phyloP scores from a whole-genome alignment of 176 grass and related monocot genomes.

The Saccharum spontaneum region DNA sequence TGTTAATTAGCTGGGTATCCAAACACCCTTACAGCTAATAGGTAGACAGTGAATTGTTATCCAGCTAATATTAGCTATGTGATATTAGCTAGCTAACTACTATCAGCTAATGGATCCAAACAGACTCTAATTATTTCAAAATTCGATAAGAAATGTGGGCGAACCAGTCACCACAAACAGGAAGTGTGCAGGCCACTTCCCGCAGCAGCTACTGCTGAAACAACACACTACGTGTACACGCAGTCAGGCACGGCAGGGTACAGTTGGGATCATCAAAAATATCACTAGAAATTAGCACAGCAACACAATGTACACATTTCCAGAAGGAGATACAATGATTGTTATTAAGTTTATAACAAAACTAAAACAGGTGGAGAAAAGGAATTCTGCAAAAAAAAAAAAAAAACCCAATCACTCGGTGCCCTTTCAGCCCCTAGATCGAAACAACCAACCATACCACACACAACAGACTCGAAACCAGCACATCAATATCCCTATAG shows the following conservation, averaged over 20 bases:
- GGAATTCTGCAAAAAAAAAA: slow-evolving; percentile 20
- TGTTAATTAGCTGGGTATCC: too few relatives aligned
- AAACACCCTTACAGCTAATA: too few relatives aligned
- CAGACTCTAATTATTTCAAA: background rate
- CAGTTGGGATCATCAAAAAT: background rate
- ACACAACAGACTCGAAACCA: slow-evolving; percentile 45
- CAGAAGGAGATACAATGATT: background rate
- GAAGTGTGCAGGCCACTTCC: background rate
- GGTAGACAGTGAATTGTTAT: too few relatives aligned
- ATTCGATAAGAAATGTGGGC: background rate
- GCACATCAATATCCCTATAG: slow-evolving; percentile 38
- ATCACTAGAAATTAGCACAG: slow-evolving; percentile 24
- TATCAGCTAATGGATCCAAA: too few relatives aligned
- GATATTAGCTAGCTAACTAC: too few relatives aligned
- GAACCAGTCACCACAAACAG: background rate
- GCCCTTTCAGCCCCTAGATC: slow-evolving; percentile 24
- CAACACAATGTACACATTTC: slow-evolving; percentile 24
- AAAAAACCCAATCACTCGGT: slow-evolving; percentile 14
- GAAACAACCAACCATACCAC: slow-evolving; percentile 33
- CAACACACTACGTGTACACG: background rate
- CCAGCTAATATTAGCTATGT: too few relatives aligned
- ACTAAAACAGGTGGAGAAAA: slow-evolving; percentile 22
- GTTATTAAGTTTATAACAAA: slow-evolving; percentile 30
- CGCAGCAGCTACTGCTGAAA: background rate
- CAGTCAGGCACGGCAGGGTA: background rate